Conservation (phyloP, 352 stramenopile genomes). For the Pythium utonaiense region DNA sequence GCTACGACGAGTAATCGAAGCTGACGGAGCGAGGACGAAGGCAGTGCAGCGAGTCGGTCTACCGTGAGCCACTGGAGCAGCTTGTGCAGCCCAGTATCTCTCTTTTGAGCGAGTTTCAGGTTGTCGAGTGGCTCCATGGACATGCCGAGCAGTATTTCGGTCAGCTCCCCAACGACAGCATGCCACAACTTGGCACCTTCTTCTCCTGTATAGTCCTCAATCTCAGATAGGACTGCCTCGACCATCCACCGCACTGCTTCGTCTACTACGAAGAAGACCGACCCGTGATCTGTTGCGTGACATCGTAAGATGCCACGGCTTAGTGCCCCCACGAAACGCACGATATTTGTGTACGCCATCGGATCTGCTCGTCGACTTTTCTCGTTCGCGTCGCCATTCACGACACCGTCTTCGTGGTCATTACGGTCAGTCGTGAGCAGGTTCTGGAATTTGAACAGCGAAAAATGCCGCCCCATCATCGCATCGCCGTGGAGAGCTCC, state of each 20-base stretch:
- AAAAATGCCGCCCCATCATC: constrained; percentile 4
- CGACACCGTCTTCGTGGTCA: neutral
- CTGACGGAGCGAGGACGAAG: neutral
- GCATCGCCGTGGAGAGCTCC: constrained; percentile 1
- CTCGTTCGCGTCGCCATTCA: neutral
- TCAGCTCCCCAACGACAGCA: neutral
- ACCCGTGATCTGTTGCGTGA: neutral
- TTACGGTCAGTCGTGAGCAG: neutral
- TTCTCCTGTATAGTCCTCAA: neutral
- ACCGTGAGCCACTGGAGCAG: neutral
- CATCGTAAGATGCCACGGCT: constrained; percentile 4
- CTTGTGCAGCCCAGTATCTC: neutral
- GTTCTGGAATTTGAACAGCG: constrained; percentile 5
- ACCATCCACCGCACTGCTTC: constrained; percentile 17
- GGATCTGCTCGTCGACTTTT: neutral
- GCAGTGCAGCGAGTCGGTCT: neutral
- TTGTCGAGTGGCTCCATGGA: neutral
- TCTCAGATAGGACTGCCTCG: too few species aligned
- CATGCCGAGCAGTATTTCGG: neutral
- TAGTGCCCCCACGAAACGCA: neutral
- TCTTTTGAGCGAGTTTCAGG: neutral
- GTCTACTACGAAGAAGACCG: neutral
- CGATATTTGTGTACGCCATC: neutral
- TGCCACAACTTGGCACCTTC: neutral
- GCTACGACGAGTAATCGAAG: neutral